Evolutionary conservation across 1,139 yeast genomes (phyloP).

Genomic region (Trichomonascaceae sp.): DNA sequence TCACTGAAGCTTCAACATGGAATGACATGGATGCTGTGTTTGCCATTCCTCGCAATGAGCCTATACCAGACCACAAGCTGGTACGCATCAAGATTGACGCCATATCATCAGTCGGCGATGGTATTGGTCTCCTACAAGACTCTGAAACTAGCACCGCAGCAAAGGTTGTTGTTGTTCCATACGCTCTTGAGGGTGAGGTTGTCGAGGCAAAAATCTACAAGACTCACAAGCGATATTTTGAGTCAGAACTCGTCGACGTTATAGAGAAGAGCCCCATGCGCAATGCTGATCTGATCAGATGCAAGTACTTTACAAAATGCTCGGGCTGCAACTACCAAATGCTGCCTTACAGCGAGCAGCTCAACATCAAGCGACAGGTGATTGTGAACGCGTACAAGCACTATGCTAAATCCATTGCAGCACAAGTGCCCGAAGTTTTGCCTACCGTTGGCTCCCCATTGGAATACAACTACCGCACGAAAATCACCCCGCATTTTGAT

Average conservation of each 20-base stretch:
- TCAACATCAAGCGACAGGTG: conserved; percentile 57
- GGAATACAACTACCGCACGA: conserved; percentile 69
- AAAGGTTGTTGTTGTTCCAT: conserved; percentile 55
- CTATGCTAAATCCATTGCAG: conserved; percentile 42
- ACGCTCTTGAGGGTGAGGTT: conserved; percentile 75
- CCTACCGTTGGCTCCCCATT: conserved; percentile 71
- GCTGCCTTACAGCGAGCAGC: conserved; percentile 57
- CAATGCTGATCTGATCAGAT: conserved; percentile 43
- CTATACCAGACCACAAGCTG: conserved; percentile 47
- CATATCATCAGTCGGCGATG: conserved; percentile 59
- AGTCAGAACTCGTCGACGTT: conserved; percentile 57
- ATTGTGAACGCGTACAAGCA: conserved; percentile 71
- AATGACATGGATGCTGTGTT: conserved; percentile 57
- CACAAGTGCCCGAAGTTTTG: conserved; percentile 43
- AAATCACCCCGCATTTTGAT: conserved; percentile 91
- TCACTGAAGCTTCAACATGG: conserved; percentile 35
- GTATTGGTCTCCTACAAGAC: conserved; percentile 21
- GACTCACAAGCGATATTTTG: conserved; percentile 64
- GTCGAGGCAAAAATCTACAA: conserved; percentile 61
- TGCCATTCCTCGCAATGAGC: conserved; percentile 41
- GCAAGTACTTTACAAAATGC: conserved; percentile 71
- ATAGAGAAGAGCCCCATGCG: conserved; percentile 32
- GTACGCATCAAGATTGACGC: conserved; percentile 43
- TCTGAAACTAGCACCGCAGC: conserved; percentile 5
- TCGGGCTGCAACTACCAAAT: conserved; percentile 91